Evolutionary conservation across 2,329 filamentous ascomycete genomes (phyloP).

Genomic region (Aspergillus sp.): DNA sequence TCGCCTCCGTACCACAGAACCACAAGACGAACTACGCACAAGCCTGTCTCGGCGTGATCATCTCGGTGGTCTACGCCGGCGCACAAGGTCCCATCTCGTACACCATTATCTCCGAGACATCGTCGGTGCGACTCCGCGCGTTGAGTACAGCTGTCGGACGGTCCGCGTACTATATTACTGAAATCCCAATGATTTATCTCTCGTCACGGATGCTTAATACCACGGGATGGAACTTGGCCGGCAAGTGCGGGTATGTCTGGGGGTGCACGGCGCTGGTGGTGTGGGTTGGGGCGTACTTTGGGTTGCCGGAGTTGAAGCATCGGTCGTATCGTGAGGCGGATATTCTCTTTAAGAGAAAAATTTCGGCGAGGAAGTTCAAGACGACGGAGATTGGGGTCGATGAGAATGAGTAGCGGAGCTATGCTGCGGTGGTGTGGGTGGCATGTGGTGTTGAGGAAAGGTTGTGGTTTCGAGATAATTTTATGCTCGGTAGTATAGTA

Average conservation of each 20-base stretch:
- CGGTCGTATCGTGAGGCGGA: constrained; percentile 51
- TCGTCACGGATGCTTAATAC: constrained; percentile 44
- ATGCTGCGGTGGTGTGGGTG: too few species aligned
- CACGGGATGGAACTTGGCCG: constrained; percentile 45
- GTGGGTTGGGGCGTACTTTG: constrained; percentile 47
- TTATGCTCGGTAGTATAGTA: too few species aligned
- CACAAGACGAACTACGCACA: constrained; percentile 41
- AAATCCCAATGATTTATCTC: constrained; percentile 48
- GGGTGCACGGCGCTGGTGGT: constrained; percentile 47
- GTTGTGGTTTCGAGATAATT: too few species aligned
- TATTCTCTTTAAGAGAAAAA: constrained; percentile 48
- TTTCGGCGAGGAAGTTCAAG: constrained; percentile 50
- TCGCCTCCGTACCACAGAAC: constrained; percentile 38
- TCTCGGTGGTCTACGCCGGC: constrained; percentile 45
- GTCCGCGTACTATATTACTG: constrained; percentile 46
- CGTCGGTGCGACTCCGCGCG: constrained; percentile 41
- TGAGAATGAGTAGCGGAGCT: constrained; percentile 33
- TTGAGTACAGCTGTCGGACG: constrained; percentile 44
- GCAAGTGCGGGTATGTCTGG: constrained; percentile 55
- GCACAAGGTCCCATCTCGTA: constrained; percentile 42
- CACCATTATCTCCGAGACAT: constrained; percentile 44
- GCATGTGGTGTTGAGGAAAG: too few species aligned
- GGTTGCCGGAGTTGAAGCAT: constrained; percentile 49
- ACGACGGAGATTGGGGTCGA: constrained; percentile 46
- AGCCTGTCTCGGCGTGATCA: constrained; percentile 41